These are phyloP conservation scores for Backusella mclennaniae DNA, from an alignment of 192 early-diverging fungal genomes.

Conservation along the genomic window DNA sequence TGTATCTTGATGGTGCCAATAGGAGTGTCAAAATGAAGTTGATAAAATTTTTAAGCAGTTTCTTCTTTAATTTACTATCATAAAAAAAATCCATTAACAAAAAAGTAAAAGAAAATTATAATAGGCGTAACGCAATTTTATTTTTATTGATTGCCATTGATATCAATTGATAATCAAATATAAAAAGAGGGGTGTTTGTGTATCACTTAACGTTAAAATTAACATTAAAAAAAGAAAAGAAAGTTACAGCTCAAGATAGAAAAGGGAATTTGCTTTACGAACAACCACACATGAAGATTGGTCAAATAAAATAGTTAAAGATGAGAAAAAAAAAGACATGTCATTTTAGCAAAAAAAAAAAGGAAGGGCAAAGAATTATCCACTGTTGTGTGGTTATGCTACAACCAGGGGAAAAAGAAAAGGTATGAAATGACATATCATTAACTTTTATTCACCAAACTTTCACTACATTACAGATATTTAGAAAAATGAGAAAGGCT, in stretches of 20 bases:
- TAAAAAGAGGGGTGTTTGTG: too few species aligned
- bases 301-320: not conserved
- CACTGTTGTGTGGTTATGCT: not conserved
- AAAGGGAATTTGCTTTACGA: not conserved
- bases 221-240: not conserved
- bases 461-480: not conserved
- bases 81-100: too few species aligned
- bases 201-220: too few species aligned
- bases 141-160: too few species aligned
- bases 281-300: not conserved
- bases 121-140: too few species aligned
- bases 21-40: too few species aligned
- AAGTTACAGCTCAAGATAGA: not conserved
- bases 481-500: not conserved
- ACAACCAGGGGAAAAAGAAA: not conserved
- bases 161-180: too few species aligned
- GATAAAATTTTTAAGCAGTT: too few species aligned
- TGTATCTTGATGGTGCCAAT: too few species aligned
- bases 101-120: too few species aligned
- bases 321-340: not conserved
- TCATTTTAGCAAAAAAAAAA: not conserved
- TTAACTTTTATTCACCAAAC: not conserved
- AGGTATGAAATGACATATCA: not conserved
- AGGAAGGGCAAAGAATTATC: not conserved
- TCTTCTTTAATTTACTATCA: too few species aligned